Conservation (phyloP, 768 basidiomycete species). For the Auricularia cornea region DNA sequence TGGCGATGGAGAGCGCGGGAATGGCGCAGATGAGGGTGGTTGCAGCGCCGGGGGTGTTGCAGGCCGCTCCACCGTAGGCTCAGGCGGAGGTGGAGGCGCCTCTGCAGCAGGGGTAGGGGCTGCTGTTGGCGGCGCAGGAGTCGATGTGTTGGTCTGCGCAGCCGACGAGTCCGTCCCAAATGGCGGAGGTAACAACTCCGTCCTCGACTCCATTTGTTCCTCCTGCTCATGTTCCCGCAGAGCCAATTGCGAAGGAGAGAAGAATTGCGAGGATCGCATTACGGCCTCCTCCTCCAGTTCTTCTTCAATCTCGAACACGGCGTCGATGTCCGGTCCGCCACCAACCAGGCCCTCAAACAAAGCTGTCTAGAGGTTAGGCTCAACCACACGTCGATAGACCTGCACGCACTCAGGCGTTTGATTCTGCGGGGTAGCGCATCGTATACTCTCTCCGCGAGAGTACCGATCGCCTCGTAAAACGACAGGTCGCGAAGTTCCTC, state of each 20-base stretch:
- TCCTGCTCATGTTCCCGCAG: background rate
- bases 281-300: conserved; percentile 30
- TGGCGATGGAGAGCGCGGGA: conserved; percentile 22
- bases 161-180: background rate
- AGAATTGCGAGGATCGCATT: background rate
- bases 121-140: background rate
- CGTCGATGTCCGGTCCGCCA: conserved; percentile 62
- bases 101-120: too few species aligned
- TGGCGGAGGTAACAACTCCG: background rate
- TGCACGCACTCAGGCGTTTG: conserved; percentile 58
- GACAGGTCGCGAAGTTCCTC: conserved; percentile 55
- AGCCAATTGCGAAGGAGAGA: background rate
- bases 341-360: conserved; percentile 71
- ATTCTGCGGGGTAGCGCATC: conserved; percentile 71
- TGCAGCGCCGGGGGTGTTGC: background rate
- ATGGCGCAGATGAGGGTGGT: conserved; percentile 19
- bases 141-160: background rate
- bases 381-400: background rate
- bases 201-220: background rate
- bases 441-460: conserved; percentile 57
- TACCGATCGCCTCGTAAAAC: conserved; percentile 65
- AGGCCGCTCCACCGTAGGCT: background rate
- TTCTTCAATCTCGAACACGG: conserved; percentile 75
- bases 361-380: conserved; percentile 37
- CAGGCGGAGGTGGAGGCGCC: too few species aligned